Evolutionary conservation across 1,139 yeast species (phyloP).

Genomic region (Suhomyces wounanorum): DNA sequence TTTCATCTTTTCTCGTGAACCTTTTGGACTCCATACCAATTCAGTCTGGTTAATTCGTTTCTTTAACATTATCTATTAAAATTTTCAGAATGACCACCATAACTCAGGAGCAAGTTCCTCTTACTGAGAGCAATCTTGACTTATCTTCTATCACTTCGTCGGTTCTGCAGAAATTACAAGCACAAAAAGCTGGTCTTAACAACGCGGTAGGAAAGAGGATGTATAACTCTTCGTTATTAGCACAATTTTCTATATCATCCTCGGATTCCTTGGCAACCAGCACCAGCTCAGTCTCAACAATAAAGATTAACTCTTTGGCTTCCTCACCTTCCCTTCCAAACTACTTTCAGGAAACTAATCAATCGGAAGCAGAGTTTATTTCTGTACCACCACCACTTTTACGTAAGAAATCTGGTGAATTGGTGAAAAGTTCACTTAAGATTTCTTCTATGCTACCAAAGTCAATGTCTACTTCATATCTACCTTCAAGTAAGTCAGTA

Average conservation of each 20-base stretch:
- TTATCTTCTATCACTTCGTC: neutral
- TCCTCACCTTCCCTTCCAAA: conserved; percentile 14
- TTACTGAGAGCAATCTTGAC: conserved; percentile 2
- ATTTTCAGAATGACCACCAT: conserved; percentile 3
- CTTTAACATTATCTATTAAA: neutral
- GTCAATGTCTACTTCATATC: conserved; percentile 31
- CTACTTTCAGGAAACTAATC: conserved; percentile 7
- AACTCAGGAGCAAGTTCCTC: conserved; percentile 5
- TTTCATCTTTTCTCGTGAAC: neutral
- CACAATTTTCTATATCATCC: conserved; percentile 9
- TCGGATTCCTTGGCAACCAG: conserved; percentile 12
- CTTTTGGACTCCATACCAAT: neutral
- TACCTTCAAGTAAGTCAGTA: conserved; percentile 32
- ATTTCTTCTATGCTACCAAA: conserved; percentile 27
- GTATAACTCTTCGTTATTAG: conserved; percentile 10
- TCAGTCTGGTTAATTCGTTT: neutral
- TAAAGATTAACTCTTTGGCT: conserved; percentile 11
- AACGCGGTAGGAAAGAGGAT: conserved; percentile 5
- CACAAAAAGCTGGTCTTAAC: conserved; percentile 3
- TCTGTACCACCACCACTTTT: conserved; percentile 23
- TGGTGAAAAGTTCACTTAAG: conserved; percentile 43
- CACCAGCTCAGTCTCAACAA: conserved; percentile 11
- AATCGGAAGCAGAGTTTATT: neutral
- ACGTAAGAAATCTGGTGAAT: conserved; percentile 42
- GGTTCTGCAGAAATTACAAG: conserved; percentile 1